A percentile compares a stretch with the other conserved stretches of the same genome.
phyloP scores from a whole-genome alignment of 2,329 filamentous ascomycete genomes.

The Hirsutella rhossiliensis region DNA sequence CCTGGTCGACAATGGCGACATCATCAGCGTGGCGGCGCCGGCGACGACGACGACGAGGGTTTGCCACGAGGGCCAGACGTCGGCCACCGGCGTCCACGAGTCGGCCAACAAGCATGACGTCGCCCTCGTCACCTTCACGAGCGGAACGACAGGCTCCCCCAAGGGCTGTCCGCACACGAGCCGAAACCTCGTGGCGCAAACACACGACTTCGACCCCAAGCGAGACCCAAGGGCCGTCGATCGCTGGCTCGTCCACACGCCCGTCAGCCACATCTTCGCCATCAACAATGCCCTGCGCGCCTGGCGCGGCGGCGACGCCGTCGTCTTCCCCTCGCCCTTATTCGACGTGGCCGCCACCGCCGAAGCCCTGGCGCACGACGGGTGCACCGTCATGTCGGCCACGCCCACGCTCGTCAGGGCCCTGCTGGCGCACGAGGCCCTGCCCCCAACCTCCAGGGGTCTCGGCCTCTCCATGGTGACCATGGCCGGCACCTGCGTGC shows the following conservation, averaged over 20 bases:
- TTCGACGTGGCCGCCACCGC: conserved; percentile 21
- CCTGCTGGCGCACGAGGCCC: conserved; percentile 16
- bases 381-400: conserved; percentile 25
- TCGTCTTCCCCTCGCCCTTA: conserved; percentile 21
- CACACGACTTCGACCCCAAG: conserved; percentile 23
- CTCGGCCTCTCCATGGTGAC: conserved; percentile 20
- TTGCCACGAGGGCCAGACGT: too few relatives aligned
- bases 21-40: too few relatives aligned
- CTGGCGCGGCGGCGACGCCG: conserved; percentile 20
- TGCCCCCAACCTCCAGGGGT: conserved; percentile 12
- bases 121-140: conserved; percentile 33
- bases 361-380: conserved; percentile 16
- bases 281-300: conserved; percentile 25
- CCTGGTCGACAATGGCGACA: not conserved
- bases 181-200: conserved; percentile 25
- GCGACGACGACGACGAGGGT: too few relatives aligned
- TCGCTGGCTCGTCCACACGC: conserved; percentile 25
- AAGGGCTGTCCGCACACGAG: conserved; percentile 32
- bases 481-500: conserved; percentile 20
- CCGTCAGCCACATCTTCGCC: conserved; percentile 25
- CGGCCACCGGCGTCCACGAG: not conserved
- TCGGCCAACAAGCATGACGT: conserved; percentile 7
- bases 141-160: conserved; percentile 34
- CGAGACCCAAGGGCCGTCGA: conserved; percentile 12
- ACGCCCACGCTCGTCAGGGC: conserved; percentile 24